Evolutionary conservation across 75 land plant genomes (phyloP).

Genomic region (Isoetes taiwanensis): DNA sequence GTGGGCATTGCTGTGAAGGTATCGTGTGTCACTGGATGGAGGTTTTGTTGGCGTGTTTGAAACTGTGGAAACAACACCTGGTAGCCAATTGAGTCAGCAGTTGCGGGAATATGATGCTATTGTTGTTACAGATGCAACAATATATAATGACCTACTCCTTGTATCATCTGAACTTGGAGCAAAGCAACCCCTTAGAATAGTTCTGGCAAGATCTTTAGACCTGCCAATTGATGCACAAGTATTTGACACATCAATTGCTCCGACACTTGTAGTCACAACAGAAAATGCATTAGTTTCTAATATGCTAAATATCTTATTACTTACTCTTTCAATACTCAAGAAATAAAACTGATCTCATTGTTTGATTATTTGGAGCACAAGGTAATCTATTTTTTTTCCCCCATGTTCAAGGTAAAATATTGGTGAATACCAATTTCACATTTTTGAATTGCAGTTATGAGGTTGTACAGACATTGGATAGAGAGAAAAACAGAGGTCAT

Average conservation of each 20-base stretch:
- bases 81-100: background rate
- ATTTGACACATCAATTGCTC: background rate
- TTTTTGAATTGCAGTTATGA: too few relatives aligned
- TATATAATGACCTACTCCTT: background rate
- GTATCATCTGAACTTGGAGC: background rate
- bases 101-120: slow-evolving; percentile 1
- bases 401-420: too few relatives aligned
- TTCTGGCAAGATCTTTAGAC: background rate
- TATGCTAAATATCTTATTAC: too few relatives aligned
- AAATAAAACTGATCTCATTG: too few relatives aligned
- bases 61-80: background rate
- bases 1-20: too few relatives aligned
- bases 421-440: too few relatives aligned
- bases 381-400: too few relatives aligned
- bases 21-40: background rate
- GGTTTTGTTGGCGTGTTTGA: background rate
- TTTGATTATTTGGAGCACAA: too few relatives aligned
- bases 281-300: too few relatives aligned
- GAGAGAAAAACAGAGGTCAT: too few relatives aligned
- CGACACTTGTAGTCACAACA: background rate
- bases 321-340: too few relatives aligned
- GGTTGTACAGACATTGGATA: too few relatives aligned
- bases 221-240: background rate
- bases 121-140: background rate
- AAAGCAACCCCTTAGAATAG: background rate